Base-by-base conservation (phyloP, 176 grass and related monocot species). In the Zizania latifolia region DNA sequence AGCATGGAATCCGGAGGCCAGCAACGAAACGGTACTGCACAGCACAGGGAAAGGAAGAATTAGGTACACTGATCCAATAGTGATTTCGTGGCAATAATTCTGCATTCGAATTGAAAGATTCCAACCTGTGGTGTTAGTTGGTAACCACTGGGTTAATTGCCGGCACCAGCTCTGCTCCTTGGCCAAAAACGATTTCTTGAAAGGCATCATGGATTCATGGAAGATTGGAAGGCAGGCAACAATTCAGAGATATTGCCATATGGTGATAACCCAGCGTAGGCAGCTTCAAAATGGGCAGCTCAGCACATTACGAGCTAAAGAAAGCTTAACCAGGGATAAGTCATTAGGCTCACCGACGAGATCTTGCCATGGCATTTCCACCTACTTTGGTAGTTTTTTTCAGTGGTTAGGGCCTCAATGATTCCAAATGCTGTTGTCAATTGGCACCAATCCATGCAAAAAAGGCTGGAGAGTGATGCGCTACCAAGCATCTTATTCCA, bases 131-230 rank as follows among this genome's bases (percentile, higher is more conserved):
- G 50, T 36, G 32, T 33, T 56, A 26, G 60, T 74, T 85, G 59
- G 38, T 59, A 86, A 73, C 83, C 76, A 62, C 83, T 39, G 37
- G 38, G 19, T 76, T 79, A 50, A 58, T 16, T 46, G 76, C 30
- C 50, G 17, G 11, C 31, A 80, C 38, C 83, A 37, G 2, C 24
- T 40, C 10, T 38, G 33, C 43, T 36, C 31, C 24, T 46, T 40
- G 1, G 39, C 73, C 28, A 19, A 46, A 28, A 48, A 23, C 7
- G 6, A 46, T 29, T 41, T 23, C 27, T 26, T 32, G 17, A 13
- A 75, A 46, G 48, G 48, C 48, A 53, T 22, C 6, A 50, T 21
- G 46, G 17, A 22, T 53, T 0, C 16, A 48, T 48, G 44, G 44
- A 48, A 17, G 44, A n/a, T n/a, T n/a, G n/a, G n/a, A n/a, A n/a